Evolutionary conservation across 2,329 filamentous ascomycete species (phyloP), one percentile per base, ranked within the genome.

Genomic region (Pseudogymnoascus sp.): DNA sequence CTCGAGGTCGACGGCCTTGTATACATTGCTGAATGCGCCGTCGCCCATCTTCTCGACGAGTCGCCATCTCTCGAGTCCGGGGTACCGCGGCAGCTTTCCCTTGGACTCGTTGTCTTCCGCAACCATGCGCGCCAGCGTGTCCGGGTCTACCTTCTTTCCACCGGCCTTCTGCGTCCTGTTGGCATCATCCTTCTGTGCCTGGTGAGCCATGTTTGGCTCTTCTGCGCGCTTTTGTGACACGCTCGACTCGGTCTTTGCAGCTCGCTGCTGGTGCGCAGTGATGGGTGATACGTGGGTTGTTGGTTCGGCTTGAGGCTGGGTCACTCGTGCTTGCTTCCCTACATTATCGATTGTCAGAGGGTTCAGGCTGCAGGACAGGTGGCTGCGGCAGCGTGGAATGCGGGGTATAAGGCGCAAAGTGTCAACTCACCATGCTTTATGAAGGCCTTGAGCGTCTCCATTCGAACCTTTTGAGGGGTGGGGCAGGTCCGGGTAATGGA

Each of bases 11-110:
- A 82, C 84, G 38, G 95, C 95, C 40, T 91, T 87, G 77, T 97
- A 99, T 68, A 99, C 95, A 72, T 97, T 97, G 80, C 93, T 97
- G 82, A 99, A 99, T 65, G 95, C 95, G 66, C 95, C 95, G 70
- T 97, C 95, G 68, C 95, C 95, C 93, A 99, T 99, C 83, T 97
- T 97, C 78, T 96, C 93, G 61, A 95, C 64, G 35, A 97, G 80
- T 62, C 88, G 85, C 88, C 90, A 99, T 72, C 93, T 81, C 70
- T 96, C 91, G 40, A 96, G 79, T 38, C 91, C 91, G 0, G 91
- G 90, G 71, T 96, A 96, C 69, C 80, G 84, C 42, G 95, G 93
- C 72, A 97, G 87, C 76, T 93, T 96, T 73, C 86, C 86, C 75
- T 87, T 90, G 76, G 81, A 91, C 71, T 90, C 89, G 65, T 92